Conservation (phyloP, 108 stramenopile genomes). For the Fragilaria crotonensis region DNA sequence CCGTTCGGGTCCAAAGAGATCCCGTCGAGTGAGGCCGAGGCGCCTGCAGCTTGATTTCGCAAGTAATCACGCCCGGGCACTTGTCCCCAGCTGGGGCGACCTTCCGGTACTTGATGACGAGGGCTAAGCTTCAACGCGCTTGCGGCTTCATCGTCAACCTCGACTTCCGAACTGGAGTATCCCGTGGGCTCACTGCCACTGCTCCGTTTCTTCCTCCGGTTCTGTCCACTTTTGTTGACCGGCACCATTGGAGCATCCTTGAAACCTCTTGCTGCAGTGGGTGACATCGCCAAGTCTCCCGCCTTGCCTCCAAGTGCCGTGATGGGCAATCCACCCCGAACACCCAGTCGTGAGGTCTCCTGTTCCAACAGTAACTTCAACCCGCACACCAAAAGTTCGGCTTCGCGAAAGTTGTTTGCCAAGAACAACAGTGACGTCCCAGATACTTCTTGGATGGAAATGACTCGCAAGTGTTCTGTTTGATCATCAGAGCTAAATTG, state of each 20-base stretch:
- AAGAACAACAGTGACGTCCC: slow-evolving; percentile 65
- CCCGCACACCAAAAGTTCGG: slow-evolving; percentile 64
- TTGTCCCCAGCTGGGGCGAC: slow-evolving; percentile 31
- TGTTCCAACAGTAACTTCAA: slow-evolving; percentile 66
- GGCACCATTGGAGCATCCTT: neutral
- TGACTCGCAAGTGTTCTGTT: slow-evolving; percentile 55
- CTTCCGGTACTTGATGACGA: slow-evolving; percentile 7
- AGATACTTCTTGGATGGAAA: slow-evolving; percentile 50
- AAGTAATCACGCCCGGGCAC: slow-evolving; percentile 46
- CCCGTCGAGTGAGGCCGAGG: neutral
- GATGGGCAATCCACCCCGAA: slow-evolving; percentile 55
- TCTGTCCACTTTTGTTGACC: slow-evolving; percentile 6
- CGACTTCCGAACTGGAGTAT: slow-evolving; percentile 25
- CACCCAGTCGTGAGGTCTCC: slow-evolving; percentile 62
- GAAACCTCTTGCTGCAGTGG: slow-evolving; percentile 32
- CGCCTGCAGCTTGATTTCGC: slow-evolving; percentile 31
- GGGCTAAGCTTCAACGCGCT: slow-evolving; percentile 3
- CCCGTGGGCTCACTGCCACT: slow-evolving; percentile 10
- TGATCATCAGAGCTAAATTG: slow-evolving; percentile 49
- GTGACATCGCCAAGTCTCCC: slow-evolving; percentile 33
- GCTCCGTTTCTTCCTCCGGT: slow-evolving; percentile 8
- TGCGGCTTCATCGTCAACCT: slow-evolving; percentile 17
- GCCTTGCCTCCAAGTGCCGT: slow-evolving; percentile 33
- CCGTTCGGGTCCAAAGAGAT: slow-evolving; percentile 7
- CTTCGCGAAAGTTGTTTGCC: slow-evolving; percentile 58